These are phyloP conservation scores for Exophiala xenobiotica DNA, from an alignment of 2,329 filamentous ascomycete species.

Conservation along the genomic window DNA sequence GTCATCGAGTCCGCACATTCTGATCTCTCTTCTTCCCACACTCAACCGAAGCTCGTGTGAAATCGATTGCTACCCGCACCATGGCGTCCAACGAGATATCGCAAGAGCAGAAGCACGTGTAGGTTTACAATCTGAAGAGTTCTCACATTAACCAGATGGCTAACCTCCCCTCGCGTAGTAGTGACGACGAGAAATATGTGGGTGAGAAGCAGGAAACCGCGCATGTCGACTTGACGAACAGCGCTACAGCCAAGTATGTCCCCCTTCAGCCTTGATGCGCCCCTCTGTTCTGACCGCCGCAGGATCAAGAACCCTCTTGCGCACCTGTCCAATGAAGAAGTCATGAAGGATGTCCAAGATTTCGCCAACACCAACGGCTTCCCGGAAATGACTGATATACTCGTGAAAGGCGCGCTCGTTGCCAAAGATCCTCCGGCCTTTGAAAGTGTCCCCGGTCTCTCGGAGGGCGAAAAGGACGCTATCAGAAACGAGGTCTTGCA, in stretches of 20 bases:
- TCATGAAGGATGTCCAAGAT: slow-evolving; percentile 36
- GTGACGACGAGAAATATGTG: slow-evolving; percentile 1
- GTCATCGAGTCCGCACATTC: not conserved
- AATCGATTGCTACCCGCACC: not conserved
- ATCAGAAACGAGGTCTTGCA: slow-evolving; percentile 37
- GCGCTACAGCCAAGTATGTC: not conserved
- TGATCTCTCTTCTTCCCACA: not conserved
- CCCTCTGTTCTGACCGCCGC: not conserved
- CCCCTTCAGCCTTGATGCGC: not conserved
- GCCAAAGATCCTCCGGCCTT: slow-evolving; percentile 31
- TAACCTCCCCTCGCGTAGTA: not conserved
- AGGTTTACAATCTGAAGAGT: too few species aligned
- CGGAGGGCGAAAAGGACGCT: slow-evolving; percentile 36
- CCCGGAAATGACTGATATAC: slow-evolving; percentile 35
- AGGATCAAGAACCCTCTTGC: slow-evolving; percentile 32
- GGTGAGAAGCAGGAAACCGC: not conserved
- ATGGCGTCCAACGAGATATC: not conserved
- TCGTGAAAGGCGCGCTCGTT: slow-evolving; percentile 33
- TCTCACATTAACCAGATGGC: not conserved
- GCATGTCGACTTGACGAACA: not conserved
- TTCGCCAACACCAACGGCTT: slow-evolving; percentile 42
- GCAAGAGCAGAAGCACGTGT: not conserved
- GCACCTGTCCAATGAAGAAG: slow-evolving; percentile 24
- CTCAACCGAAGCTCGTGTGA: not conserved
- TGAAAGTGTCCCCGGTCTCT: slow-evolving; percentile 35